phyloP scores from a whole-genome alignment of 2,329 filamentous ascomycete genomes.

The Phialocephala sp. region DNA sequence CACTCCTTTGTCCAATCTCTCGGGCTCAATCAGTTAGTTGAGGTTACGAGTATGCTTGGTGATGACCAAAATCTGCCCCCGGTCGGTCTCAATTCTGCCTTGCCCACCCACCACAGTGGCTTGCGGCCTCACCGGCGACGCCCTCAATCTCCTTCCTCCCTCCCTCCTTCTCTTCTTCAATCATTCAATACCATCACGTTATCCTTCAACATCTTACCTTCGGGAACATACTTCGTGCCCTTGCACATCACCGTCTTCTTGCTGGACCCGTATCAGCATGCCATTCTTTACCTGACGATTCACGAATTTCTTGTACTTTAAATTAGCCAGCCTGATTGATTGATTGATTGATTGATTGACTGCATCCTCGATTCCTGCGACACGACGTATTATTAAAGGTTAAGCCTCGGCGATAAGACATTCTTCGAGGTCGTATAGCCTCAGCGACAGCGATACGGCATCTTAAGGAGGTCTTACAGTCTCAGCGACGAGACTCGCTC shows the following conservation, averaged over 20 bases:
- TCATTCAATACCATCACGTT: not conserved
- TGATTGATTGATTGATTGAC: not conserved
- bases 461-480: too few species aligned
- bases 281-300: conserved; percentile 17
- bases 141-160: not conserved
- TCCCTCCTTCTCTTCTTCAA: not conserved
- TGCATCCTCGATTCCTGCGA: not conserved
- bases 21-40: not conserved
- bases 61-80: not conserved
- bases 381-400: too few species aligned
- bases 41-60: not conserved
- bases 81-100: not conserved
- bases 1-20: not conserved
- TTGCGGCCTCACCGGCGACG: not conserved
- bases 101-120: not conserved
- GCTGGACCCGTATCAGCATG: conserved; percentile 26
- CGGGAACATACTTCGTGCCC: not conserved
- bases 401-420: too few species aligned
- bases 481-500: not conserved
- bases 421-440: not conserved
- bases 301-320: conserved; percentile 2
- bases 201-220: conserved; percentile 2
- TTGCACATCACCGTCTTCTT: conserved; percentile 19
- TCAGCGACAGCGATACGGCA: not conserved
- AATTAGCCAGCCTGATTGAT: not conserved